Evolutionary conservation across 139 green algal genomes (phyloP).

Genomic region (Klebsormidium nitens): DNA sequence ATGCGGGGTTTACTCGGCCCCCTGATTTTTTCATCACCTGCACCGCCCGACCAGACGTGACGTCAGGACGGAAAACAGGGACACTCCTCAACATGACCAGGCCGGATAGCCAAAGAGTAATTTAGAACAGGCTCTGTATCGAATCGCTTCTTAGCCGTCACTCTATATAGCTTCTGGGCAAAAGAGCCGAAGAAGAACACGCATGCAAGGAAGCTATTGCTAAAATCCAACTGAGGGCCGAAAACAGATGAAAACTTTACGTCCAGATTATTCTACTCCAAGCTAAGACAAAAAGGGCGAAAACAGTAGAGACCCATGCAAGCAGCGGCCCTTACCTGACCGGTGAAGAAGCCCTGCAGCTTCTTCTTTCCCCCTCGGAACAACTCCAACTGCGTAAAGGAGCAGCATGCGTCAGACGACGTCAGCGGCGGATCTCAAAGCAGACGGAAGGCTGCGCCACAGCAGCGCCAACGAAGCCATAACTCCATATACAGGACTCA

Average conservation of each 20-base stretch:
- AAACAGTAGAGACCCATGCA: too few species aligned
- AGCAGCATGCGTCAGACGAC: not conserved
- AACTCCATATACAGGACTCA: not conserved
- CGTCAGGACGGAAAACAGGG: not conserved
- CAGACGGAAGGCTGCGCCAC: too few species aligned
- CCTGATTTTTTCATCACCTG: constrained; percentile 40
- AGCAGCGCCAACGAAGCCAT: not conserved
- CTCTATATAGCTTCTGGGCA: too few species aligned
- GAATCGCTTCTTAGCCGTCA: not conserved
- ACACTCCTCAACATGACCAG: not conserved
- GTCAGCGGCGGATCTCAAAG: too few species aligned
- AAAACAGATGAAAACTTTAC: too few species aligned
- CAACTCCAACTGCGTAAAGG: constrained; percentile 35
- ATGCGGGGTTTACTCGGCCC: constrained; percentile 30
- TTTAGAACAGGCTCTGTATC: not conserved
- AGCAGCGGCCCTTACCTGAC: constrained; percentile 21
- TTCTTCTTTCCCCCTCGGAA: constrained; percentile 49
- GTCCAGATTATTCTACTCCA: too few species aligned
- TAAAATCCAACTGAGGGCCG: not conserved
- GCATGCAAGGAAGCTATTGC: not conserved
- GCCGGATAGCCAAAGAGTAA: not conserved
- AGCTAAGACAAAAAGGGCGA: not conserved
- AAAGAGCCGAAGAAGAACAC: not conserved
- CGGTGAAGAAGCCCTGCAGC: constrained; percentile 55
- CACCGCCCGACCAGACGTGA: too few species aligned